Conservation (phyloP, 2,329 filamentous ascomycete species). For the Neofusicoccum cordaticola region DNA sequence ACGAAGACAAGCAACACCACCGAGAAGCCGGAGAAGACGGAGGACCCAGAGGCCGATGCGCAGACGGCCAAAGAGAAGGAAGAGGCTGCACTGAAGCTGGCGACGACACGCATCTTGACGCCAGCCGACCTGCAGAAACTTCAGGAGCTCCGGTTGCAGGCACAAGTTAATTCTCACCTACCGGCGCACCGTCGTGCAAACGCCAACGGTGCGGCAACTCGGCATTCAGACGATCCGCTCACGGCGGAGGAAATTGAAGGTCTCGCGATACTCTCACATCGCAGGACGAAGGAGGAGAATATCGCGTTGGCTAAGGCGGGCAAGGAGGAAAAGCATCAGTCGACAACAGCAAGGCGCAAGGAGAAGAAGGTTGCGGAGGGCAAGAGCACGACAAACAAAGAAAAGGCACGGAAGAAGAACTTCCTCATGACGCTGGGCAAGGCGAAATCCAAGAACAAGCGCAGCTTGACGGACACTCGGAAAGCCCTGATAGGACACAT, state of each 20-base stretch:
- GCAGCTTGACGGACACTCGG: conserved; percentile 81
- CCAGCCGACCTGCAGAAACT: conserved; percentile 95
- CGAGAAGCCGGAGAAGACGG: conserved; percentile 40
- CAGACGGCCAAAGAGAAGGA: conserved; percentile 32
- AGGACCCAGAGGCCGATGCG: conserved; percentile 42
- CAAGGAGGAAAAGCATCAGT: conserved; percentile 80
- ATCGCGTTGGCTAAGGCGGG: conserved; percentile 79
- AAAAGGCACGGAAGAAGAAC: conserved; percentile 97
- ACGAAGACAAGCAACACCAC: conserved; percentile 48
- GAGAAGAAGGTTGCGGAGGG: conserved; percentile 84
- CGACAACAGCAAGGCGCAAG: conserved; percentile 77
- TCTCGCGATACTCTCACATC: conserved; percentile 71
- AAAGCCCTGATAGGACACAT: conserved; percentile 79
- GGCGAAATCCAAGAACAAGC: conserved; percentile 92
- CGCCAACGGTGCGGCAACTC: conserved; percentile 38
- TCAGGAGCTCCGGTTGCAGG: conserved; percentile 75
- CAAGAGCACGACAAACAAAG: conserved; percentile 95
- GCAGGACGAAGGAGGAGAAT: conserved; percentile 85
- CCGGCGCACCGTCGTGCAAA: conserved; percentile 44
- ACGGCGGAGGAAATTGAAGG: conserved; percentile 92
- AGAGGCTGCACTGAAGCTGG: conserved; percentile 62
- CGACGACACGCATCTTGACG: conserved; percentile 91
- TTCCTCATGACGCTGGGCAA: conserved; percentile 98
- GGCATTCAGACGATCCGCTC: conserved; percentile 81
- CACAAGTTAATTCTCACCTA: conserved; percentile 65